phyloP scores from a whole-genome alignment of 257 asterid genomes.

The Solanum appendiculatum region DNA sequence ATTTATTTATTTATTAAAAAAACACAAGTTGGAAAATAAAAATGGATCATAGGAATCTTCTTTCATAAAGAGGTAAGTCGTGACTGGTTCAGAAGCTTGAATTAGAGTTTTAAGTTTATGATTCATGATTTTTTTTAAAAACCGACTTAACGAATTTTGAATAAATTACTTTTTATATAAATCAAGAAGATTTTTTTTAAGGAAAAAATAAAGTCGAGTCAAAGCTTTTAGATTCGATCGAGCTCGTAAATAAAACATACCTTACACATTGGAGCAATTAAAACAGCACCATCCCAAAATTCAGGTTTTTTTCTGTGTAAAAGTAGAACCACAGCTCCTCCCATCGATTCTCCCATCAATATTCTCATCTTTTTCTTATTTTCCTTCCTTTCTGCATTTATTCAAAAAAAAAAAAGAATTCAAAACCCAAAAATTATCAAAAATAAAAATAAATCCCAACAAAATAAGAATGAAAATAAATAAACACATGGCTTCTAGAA shows the following conservation, averaged over 20 bases:
- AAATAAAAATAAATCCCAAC: neutral
- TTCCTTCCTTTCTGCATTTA: constrained; percentile 33
- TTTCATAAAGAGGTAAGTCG: neutral
- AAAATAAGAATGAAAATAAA: neutral
- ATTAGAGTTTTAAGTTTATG: neutral
- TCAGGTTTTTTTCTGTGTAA: constrained; percentile 48
- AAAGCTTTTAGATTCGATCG: neutral
- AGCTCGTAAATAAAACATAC: constrained; percentile 1
- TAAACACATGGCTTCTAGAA: neutral
- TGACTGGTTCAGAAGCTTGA: neutral
- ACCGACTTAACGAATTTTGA: neutral
- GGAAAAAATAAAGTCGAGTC: neutral
- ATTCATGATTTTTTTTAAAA: neutral
- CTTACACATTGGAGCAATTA: constrained; percentile 68
- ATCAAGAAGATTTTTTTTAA: neutral
- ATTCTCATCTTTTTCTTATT: constrained; percentile 47
- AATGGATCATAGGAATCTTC: neutral
- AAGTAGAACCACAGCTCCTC: constrained; percentile 54
- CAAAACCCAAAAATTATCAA: neutral
- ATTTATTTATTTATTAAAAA: neutral
- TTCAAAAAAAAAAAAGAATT: neutral
- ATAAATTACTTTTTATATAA: neutral
- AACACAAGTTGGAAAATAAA: neutral
- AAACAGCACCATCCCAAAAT: constrained; percentile 59
- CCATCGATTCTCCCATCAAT: constrained; percentile 70